A percentile compares a stretch with the other conserved stretches of the same genome.
Evolutionary conservation across 2,329 filamentous ascomycete species (phyloP).

Genomic region (Colletotrichum neosansevieriae): DNA sequence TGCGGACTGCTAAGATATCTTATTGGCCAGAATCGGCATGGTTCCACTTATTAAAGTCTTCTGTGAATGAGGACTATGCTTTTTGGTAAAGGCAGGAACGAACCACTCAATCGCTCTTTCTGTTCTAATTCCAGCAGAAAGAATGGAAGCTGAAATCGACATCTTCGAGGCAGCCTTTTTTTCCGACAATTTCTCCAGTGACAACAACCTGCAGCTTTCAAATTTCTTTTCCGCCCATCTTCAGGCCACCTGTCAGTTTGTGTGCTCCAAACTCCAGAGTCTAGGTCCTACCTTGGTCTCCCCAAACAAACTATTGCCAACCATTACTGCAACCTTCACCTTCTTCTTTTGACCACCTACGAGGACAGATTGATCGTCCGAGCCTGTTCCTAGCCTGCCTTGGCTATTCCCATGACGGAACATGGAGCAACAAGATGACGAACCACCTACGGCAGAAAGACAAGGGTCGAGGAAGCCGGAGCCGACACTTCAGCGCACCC

Average conservation of each 20-base stretch:
- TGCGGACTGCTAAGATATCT: too few species aligned
- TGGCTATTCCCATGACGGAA: neutral
- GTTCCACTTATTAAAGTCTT: slow-evolving; percentile 5
- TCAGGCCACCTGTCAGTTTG: too few species aligned
- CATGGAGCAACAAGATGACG: slow-evolving; percentile 1
- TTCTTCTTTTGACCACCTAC: neutral
- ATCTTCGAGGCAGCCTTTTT: too few species aligned
- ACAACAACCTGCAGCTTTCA: neutral
- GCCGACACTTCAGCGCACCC: slow-evolving; percentile 27
- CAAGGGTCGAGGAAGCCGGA: slow-evolving; percentile 1
- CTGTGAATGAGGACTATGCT: neutral
- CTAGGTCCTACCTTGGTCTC: too few species aligned
- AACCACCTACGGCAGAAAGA: neutral
- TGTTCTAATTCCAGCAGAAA: neutral
- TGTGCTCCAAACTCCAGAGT: too few species aligned
- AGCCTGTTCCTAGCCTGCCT: neutral
- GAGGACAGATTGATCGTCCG: slow-evolving; percentile 1
- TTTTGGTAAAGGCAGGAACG: neutral
- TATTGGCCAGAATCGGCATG: neutral
- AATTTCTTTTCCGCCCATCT: too few species aligned
- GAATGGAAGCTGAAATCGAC: too few species aligned
- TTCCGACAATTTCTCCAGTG: too few species aligned
- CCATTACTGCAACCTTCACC: slow-evolving; percentile 5
- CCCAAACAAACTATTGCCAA: neutral
- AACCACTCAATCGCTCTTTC: neutral